Percentiles rank a stretch among this genome's conserved stretches.
These are phyloP conservation scores for Calonectria honghensis DNA, from an alignment of 2,329 filamentous ascomycete species.

Conservation along the genomic window DNA sequence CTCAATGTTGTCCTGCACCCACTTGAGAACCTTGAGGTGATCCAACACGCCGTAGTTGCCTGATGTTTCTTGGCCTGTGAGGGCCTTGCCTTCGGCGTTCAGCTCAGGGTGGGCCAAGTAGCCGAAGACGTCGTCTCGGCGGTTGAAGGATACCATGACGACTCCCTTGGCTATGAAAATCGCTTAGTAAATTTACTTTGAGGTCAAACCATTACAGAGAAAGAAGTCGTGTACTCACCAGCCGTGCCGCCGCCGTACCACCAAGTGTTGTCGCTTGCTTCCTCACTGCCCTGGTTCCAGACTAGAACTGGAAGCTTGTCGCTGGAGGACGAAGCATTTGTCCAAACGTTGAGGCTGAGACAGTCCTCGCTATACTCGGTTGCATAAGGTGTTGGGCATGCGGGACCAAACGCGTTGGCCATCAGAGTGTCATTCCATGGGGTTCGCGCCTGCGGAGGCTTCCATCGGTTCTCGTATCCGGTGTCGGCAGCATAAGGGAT, in stretches of 20 bases:
- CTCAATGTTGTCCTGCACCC: slow-evolving; percentile 35
- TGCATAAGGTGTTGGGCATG: neutral
- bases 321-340: slow-evolving; percentile 14
- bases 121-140: slow-evolving; percentile 22
- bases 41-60: slow-evolving; percentile 36
- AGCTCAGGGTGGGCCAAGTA: slow-evolving; percentile 31
- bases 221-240: neutral
- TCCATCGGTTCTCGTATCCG: slow-evolving; percentile 26
- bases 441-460: slow-evolving; percentile 19
- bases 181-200: neutral
- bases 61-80: slow-evolving; percentile 20
- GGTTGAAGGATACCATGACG: slow-evolving; percentile 24
- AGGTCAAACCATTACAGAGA: neutral
- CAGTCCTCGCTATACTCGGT: slow-evolving; percentile 26
- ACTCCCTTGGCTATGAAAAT: slow-evolving; percentile 10
- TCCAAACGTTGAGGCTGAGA: slow-evolving; percentile 34
- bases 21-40: slow-evolving; percentile 28
- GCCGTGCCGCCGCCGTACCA: slow-evolving; percentile 32
- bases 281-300: slow-evolving; percentile 33
- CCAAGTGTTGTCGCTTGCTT: slow-evolving; percentile 12
- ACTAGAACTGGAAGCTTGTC: slow-evolving; percentile 33
- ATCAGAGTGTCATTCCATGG: slow-evolving; percentile 27
- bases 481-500: slow-evolving; percentile 33
- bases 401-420: slow-evolving; percentile 8
- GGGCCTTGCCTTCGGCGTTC: slow-evolving; percentile 22